These are phyloP conservation scores for Gardenia jasminoides DNA, from an alignment of 257 asterid genomes.

Conservation along the genomic window DNA sequence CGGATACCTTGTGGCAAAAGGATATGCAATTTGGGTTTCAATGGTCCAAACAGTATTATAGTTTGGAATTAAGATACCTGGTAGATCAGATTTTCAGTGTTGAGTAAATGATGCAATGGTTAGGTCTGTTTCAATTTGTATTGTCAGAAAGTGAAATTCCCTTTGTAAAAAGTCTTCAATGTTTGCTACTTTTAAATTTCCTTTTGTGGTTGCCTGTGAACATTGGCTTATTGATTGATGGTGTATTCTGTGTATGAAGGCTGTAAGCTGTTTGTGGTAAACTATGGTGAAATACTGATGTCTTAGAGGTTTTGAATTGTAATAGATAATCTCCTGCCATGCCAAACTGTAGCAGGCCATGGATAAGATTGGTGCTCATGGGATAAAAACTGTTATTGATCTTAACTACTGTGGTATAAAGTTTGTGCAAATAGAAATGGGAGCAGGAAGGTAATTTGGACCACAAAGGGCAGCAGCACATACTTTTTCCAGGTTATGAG, in stretches of 20 bases:
- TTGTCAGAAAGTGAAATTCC: neutral
- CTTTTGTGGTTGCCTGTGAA: neutral
- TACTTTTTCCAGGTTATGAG: too few species aligned
- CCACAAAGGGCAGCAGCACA: neutral
- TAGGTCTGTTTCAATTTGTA: neutral
- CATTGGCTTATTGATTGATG: neutral
- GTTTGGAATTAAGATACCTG: neutral
- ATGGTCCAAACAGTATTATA: neutral
- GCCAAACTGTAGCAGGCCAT: too few species aligned
- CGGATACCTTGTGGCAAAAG: neutral
- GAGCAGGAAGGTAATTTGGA: neutral
- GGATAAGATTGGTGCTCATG: neutral
- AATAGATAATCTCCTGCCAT: too few species aligned
- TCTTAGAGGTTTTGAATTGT: too few species aligned
- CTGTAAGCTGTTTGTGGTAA: too few species aligned
- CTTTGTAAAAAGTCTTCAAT: neutral
- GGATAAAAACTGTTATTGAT: neutral
- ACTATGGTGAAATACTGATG: too few species aligned
- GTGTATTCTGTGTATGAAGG: neutral
- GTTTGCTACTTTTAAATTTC: neutral
- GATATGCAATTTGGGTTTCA: neutral
- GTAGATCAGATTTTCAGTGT: neutral
- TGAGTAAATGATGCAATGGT: neutral
- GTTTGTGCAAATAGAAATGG: neutral
- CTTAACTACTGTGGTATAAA: neutral